Conservation (phyloP, 306 rosid species). For the Abrus pulchellus region DNA sequence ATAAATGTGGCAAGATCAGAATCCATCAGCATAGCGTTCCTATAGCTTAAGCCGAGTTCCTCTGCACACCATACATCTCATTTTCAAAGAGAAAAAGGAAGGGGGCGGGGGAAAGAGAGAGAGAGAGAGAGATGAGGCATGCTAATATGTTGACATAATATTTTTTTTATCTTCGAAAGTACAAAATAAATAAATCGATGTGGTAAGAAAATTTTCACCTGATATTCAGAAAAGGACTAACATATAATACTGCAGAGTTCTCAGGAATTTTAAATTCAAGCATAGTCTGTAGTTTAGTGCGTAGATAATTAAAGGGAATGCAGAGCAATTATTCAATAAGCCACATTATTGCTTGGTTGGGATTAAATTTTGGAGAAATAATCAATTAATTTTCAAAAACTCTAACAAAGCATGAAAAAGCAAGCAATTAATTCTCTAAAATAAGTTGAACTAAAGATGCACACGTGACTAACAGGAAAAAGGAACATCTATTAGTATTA, state of each 20-base stretch:
- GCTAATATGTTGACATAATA: neutral
- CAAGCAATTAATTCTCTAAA: neutral
- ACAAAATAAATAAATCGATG: neutral
- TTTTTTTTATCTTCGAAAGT: neutral
- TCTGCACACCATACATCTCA: conserved; percentile 15
- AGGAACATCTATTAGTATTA: conserved; percentile 41
- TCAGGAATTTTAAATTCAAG: conserved; percentile 1
- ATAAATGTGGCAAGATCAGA: neutral
- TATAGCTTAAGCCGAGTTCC: neutral
- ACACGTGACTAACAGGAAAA: conserved; percentile 5
- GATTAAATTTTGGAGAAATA: too few species aligned
- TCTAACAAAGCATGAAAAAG: neutral
- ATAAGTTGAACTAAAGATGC: too few species aligned
- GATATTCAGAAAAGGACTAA: too few species aligned
- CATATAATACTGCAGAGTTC: conserved; percentile 27
- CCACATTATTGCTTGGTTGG: too few species aligned
- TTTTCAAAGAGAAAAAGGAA: neutral
- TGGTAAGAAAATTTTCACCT: neutral
- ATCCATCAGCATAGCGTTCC: neutral
- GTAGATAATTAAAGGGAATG: neutral
- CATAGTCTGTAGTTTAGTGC: neutral
- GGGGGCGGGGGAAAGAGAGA: neutral
- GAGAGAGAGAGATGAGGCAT: neutral
- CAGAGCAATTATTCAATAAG: too few species aligned
- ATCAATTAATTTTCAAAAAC: too few species aligned